Evolutionary conservation across 1,284 basidiomycete genomes (phyloP).

Genomic region (Austroboletus rostrupii): DNA sequence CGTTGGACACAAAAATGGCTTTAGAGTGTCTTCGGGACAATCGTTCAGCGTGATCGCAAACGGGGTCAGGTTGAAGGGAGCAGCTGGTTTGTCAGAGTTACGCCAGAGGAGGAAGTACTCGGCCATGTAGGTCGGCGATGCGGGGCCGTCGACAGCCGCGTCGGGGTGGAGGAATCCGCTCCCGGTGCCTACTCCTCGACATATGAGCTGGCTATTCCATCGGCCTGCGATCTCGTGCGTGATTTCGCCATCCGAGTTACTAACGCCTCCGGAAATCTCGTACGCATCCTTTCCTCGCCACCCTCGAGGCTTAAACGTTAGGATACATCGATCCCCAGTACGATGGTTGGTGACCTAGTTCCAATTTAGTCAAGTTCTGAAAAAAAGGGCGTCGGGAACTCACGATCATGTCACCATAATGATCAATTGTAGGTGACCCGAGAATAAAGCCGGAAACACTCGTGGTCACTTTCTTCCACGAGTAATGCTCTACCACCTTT

Average conservation of each 20-base stretch:
- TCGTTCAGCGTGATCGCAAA: conserved; percentile 92
- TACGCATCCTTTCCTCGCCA: conserved; percentile 92
- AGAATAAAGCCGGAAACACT: conserved; percentile 93
- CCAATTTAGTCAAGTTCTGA: background rate
- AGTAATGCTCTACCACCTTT: conserved; percentile 79
- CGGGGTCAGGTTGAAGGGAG: conserved; percentile 93
- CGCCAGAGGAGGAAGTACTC: conserved; percentile 88
- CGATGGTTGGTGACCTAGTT: conserved; percentile 83
- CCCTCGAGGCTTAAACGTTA: conserved; percentile 94
- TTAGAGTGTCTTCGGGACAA: conserved; percentile 64
- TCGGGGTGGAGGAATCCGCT: conserved; percentile 75
- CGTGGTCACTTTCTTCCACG: conserved; percentile 95
- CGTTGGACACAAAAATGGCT: conserved; percentile 80
- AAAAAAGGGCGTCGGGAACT: conserved; percentile 31
- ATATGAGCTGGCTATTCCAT: conserved; percentile 94
- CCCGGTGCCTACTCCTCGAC: conserved; percentile 67
- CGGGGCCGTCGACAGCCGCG: conserved; percentile 44
- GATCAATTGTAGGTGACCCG: conserved; percentile 92
- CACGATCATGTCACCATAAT: conserved; percentile 93
- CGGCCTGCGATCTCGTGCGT: conserved; percentile 92
- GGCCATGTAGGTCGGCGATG: conserved; percentile 46
- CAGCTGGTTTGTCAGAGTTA: conserved; percentile 81
- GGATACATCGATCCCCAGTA: conserved; percentile 83
- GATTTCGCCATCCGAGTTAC: conserved; percentile 61
- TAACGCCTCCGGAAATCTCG: conserved; percentile 87